Evolutionary conservation across 176 grass and related monocot species (phyloP), one percentile per base, ranked within the genome.

Genomic region (Metroxylon sagu): DNA sequence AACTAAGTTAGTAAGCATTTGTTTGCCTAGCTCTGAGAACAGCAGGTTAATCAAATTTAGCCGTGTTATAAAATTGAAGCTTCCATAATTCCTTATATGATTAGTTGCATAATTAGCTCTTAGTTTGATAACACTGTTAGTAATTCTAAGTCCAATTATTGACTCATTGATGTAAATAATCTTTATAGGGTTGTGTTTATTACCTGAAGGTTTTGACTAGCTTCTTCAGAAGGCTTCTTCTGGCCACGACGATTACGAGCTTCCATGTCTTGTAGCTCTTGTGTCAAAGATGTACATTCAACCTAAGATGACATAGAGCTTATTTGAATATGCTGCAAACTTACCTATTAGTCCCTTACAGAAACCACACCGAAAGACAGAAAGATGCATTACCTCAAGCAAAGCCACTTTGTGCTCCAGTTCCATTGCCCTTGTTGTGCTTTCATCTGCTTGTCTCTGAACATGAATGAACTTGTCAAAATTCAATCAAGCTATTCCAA

Each of bases 191-290:
- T 16, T 76, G 73, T 62, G 18, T 35, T 76, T 83, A 59, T 77
- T 55, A 88, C 78, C 78, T 97, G 93, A 79, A 98, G 82, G 55
- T 69, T 74, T 89, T 98, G 93, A 59, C 79, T 98, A 69, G 84
- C 82, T 76, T 98, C 93, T 98, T 98, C 93, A 16, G 88, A 85
- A 75, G 93, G 85, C 51, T 83, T 98, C 71, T 98, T 98, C 70
- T 92, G 93, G 26, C 66, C 71, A 57, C 88, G 87, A 19, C 88
- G 87, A 67, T 89, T 92, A 55, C 80, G 85, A 56, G 81, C 65
- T 75, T 98, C 93, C 73, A 89, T 75, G 48, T 98, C 93, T 71
- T 89, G 93, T 54, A 98, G 66, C 75, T 98, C 87, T 82, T 98
- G 93, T 43, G 85, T 89, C 61, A 98, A 54, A 0, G 93, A 89